phyloP scores from a whole-genome alignment of 805 yeast species.

The Schwanniomyces vanrijiae region DNA sequence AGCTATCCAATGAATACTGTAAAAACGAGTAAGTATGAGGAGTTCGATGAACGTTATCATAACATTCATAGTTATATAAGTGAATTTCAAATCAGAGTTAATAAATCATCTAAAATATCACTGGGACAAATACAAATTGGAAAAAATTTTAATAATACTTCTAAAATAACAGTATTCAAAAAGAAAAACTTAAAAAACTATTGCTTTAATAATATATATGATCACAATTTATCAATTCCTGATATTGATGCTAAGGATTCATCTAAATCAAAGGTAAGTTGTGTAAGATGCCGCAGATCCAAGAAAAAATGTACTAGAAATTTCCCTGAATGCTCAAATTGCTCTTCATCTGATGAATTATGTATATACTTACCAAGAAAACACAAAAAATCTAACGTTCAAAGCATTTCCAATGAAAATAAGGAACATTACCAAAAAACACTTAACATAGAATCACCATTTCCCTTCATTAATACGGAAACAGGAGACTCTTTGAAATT shows the following conservation, averaged over 20 bases:
- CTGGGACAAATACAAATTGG: neutral
- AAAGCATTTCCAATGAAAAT: neutral
- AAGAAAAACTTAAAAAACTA: conserved; percentile 20
- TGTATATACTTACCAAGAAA: conserved; percentile 26
- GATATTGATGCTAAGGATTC: conserved; percentile 19
- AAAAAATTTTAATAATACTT: neutral
- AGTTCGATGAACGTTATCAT: neutral
- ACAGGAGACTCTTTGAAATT: conserved; percentile 1
- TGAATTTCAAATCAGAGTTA: conserved; percentile 18
- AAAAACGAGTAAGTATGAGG: neutral
- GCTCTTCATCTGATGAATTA: conserved; percentile 28
- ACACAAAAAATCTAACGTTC: conserved; percentile 5
- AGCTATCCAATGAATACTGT: neutral
- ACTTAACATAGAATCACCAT: neutral
- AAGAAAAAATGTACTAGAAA: conserved; percentile 31
- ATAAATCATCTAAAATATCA: neutral
- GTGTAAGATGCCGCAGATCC: conserved; percentile 30
- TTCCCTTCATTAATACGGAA: neutral
- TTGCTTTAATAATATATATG: conserved; percentile 18
- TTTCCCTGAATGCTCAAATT: conserved; percentile 31
- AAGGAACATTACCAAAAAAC: neutral
- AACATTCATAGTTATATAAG: conserved; percentile 20
- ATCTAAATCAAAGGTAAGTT: conserved; percentile 24
- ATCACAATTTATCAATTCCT: conserved; percentile 15
- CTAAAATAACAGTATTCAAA: conserved; percentile 24